Evolutionary conservation across 2,329 filamentous ascomycete species (phyloP).

Genomic region (Aaosphaeria arxii): DNA sequence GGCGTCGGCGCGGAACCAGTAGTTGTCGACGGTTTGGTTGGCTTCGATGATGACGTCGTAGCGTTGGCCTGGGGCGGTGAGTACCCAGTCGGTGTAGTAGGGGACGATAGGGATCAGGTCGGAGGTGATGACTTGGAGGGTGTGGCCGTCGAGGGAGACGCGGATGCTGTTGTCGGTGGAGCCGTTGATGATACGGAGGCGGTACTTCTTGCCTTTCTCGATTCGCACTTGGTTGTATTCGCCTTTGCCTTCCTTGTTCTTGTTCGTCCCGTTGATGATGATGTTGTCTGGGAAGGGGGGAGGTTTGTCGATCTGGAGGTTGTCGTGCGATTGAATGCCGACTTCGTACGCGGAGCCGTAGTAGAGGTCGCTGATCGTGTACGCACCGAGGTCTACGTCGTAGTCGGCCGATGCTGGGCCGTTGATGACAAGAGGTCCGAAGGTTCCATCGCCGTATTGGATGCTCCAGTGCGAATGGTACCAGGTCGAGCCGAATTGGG

Average conservation of each 20-base stretch:
- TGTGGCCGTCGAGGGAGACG: conserved; percentile 35
- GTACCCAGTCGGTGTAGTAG: conserved; percentile 31
- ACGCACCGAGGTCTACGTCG: conserved; percentile 58
- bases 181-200: conserved; percentile 56
- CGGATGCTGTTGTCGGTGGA: conserved; percentile 20
- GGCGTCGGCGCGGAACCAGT: conserved; percentile 43
- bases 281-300: conserved; percentile 40
- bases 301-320: conserved; percentile 25
- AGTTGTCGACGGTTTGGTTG: conserved; percentile 38
- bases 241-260: conserved; percentile 29
- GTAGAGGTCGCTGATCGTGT: conserved; percentile 63
- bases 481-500: conserved; percentile 26
- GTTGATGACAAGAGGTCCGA: conserved; percentile 39
- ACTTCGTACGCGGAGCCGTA: conserved; percentile 28
- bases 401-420: conserved; percentile 40
- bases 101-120: conserved; percentile 41
- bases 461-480: conserved; percentile 30
- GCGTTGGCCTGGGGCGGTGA: conserved; percentile 42
- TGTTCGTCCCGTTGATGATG: conserved; percentile 18
- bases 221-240: conserved; percentile 14
- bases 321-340: conserved; percentile 14
- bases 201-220: conserved; percentile 49
- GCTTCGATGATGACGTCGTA: conserved; percentile 45
- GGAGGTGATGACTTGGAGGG: conserved; percentile 36
- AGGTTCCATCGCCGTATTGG: conserved; percentile 40